A percentile compares a stretch with the other conserved stretches of the same genome.
These are phyloP conservation scores for Fusarium torreyae DNA, from an alignment of 2,329 filamentous ascomycete species.

Conservation along the genomic window DNA sequence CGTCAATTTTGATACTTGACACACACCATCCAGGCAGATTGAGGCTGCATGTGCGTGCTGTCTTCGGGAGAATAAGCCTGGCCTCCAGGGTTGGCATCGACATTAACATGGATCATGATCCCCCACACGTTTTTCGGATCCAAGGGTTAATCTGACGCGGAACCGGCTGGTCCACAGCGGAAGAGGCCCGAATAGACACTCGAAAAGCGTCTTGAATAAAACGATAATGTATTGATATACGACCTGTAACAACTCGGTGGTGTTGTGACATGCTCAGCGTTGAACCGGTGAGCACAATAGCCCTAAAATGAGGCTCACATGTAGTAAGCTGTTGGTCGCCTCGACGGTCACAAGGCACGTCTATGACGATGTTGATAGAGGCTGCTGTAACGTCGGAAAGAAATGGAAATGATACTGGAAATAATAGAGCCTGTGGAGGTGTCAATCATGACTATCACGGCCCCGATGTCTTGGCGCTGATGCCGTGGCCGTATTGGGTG, in stretches of 20 bases:
- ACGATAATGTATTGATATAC: slow-evolving; percentile 3
- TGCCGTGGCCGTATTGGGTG: slow-evolving; percentile 24
- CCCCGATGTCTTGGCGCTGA: slow-evolving; percentile 30
- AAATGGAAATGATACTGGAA: slow-evolving; percentile 42
- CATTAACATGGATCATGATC: slow-evolving; percentile 37
- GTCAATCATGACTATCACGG: slow-evolving; percentile 6
- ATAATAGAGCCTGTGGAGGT: slow-evolving; percentile 36
- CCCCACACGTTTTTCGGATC: slow-evolving; percentile 38
- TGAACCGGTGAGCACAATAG: slow-evolving; percentile 12
- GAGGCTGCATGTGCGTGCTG: slow-evolving; percentile 10
- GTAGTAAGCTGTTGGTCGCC: slow-evolving; percentile 14
- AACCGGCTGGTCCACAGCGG: slow-evolving; percentile 19
- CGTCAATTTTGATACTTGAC: slow-evolving; percentile 8
- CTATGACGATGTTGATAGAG: slow-evolving; percentile 17
- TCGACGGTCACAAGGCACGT: slow-evolving; percentile 18
- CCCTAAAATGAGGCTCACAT: background rate
- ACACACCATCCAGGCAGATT: background rate
- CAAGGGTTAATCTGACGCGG: slow-evolving; percentile 25
- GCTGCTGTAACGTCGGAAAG: slow-evolving; percentile 28
- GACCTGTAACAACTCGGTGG: slow-evolving; percentile 25
- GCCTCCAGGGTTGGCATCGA: slow-evolving; percentile 38
- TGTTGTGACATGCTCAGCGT: slow-evolving; percentile 2
- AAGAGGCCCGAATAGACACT: slow-evolving; percentile 12
- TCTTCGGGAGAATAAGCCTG: background rate
- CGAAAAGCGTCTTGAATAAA: slow-evolving; percentile 1